Percentiles rank a stretch among this genome's conserved stretches.
phyloP scores from a whole-genome alignment of 331 rosid genomes.

The Pyrus hybrid region DNA sequence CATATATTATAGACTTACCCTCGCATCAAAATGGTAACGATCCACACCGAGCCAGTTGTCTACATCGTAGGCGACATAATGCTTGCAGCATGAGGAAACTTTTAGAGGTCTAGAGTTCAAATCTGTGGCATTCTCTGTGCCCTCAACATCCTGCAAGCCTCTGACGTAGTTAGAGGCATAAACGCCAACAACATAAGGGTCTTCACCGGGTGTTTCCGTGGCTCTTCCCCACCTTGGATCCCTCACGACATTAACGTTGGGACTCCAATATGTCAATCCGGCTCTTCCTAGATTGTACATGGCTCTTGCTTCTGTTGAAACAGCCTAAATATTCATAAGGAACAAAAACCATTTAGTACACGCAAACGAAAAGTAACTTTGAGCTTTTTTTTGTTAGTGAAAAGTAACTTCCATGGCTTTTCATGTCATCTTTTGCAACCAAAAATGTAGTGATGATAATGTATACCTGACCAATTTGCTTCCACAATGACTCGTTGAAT shows the following conservation, averaged over 20 bases:
- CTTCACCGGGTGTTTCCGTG: slow-evolving; percentile 8
- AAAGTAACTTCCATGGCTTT: too few species aligned
- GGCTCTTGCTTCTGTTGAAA: slow-evolving; percentile 21
- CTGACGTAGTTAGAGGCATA: slow-evolving; percentile 7
- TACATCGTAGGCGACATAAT: background rate
- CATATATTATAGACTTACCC: background rate
- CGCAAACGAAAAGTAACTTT: too few species aligned
- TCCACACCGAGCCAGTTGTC: slow-evolving; percentile 7
- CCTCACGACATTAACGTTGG: slow-evolving; percentile 7
- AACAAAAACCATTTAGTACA: background rate
- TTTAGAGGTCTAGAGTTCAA: slow-evolving; percentile 13
- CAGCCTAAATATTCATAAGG: background rate
- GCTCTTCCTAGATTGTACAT: slow-evolving; percentile 12
- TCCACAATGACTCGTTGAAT: slow-evolving; percentile 8
- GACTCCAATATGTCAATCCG: slow-evolving; percentile 18
- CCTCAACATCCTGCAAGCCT: slow-evolving; percentile 16
- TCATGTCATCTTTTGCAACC: background rate
- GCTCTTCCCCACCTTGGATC: slow-evolving; percentile 16
- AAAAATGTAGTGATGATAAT: too few species aligned
- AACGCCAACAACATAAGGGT: background rate
- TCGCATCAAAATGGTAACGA: slow-evolving; percentile 8
- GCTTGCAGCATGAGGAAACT: slow-evolving; percentile 11
- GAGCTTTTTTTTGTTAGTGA: too few species aligned
- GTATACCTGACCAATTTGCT: slow-evolving; percentile 6
- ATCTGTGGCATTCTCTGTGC: background rate